These are phyloP conservation scores for Sphagnurus paluster DNA, from an alignment of 1,284 basidiomycete species.

Conservation along the genomic window DNA sequence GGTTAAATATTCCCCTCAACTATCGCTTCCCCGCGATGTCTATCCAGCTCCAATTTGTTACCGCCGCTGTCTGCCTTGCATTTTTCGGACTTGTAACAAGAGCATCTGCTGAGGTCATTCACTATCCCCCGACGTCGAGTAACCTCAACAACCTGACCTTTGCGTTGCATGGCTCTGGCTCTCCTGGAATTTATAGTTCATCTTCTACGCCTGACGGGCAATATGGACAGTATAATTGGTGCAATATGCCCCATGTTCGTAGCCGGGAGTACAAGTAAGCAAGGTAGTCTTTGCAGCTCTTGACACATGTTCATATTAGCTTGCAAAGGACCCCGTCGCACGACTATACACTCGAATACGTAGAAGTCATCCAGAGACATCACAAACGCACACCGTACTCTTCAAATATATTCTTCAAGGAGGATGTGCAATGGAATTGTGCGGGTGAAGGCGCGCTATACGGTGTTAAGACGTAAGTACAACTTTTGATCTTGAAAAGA, in stretches of 20 bases:
- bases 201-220: conserved; percentile 33
- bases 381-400: conserved; percentile 50
- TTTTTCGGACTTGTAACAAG: conserved; percentile 4
- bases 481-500: too few relatives aligned
- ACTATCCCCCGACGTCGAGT: conserved; percentile 38
- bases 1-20: neutral
- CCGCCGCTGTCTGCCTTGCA: conserved; percentile 4
- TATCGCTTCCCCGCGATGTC: neutral
- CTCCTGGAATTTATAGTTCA: conserved; percentile 44
- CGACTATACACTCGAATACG: conserved; percentile 38
- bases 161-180: conserved; percentile 37
- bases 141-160: conserved; percentile 42
- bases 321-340: conserved; percentile 29
- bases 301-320: conserved; percentile 1
- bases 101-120: conserved; percentile 24
- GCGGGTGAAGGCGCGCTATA: conserved; percentile 36
- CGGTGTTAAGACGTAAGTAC: conserved; percentile 36
- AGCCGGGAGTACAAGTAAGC: conserved; percentile 41
- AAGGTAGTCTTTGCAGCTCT: neutral
- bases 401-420: conserved; percentile 48
- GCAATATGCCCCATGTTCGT: conserved; percentile 51
- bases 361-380: conserved; percentile 49
- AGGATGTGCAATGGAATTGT: conserved; percentile 43
- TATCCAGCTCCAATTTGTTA: neutral
- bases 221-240: conserved; percentile 50